phyloP scores from a whole-genome alignment of 2,329 filamentous ascomycete genomes.

The Verruconis gallopava region DNA sequence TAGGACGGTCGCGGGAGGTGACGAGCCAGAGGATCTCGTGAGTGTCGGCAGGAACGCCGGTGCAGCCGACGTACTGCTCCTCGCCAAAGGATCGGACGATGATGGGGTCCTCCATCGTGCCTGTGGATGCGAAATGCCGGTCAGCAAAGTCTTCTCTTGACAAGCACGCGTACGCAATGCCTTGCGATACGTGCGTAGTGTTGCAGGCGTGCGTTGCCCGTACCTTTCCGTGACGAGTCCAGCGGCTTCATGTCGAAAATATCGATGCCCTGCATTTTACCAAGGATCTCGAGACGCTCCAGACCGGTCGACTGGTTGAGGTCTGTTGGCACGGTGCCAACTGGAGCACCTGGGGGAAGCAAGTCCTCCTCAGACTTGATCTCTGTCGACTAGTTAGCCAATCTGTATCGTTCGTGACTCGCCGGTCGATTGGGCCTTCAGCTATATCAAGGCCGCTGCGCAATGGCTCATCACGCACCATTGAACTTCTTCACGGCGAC shows the following conservation, averaged over 20 bases:
- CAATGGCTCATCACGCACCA: constrained; percentile 1
- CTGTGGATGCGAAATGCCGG: constrained; percentile 35
- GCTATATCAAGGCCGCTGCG: not conserved
- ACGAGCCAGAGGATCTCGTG: constrained; percentile 86
- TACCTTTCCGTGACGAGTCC: constrained; percentile 79
- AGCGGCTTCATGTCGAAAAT: constrained; percentile 97
- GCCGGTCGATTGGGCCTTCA: not conserved
- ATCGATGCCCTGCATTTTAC: constrained; percentile 98
- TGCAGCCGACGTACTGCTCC: constrained; percentile 96
- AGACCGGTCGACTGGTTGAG: constrained; percentile 93
- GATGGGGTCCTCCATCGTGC: constrained; percentile 78
- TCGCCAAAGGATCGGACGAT: constrained; percentile 81
- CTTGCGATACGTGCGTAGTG: no score
- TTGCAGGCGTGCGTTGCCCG: no score
- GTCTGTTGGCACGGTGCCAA: constrained; percentile 83
- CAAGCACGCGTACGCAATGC: no score
- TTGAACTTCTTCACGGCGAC: constrained; percentile 6
- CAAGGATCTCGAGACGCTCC: constrained; percentile 95
- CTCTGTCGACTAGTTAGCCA: constrained; percentile 42
- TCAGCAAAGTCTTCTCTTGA: constrained; percentile 1
- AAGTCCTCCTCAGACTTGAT: constrained; percentile 75
- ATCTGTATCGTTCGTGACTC: not conserved
- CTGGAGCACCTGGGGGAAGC: constrained; percentile 63
- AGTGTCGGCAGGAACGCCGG: constrained; percentile 81
- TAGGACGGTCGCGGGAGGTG: constrained; percentile 72